These are phyloP conservation scores for Ophiostoma montium DNA, from an alignment of 2,329 filamentous ascomycete genomes.

Conservation along the genomic window DNA sequence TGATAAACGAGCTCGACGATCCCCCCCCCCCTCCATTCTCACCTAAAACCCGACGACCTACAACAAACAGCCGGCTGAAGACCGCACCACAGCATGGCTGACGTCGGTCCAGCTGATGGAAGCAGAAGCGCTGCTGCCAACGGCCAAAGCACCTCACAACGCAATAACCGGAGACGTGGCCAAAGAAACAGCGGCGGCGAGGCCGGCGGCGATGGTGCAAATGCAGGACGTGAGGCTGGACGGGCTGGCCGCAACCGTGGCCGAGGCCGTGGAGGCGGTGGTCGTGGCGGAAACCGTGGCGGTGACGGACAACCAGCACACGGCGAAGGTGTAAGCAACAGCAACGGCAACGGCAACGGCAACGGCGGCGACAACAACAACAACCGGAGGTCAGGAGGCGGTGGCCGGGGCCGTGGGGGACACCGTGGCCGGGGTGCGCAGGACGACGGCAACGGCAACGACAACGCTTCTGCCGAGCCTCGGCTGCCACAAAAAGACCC, in stretches of 20 bases:
- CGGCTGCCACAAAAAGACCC: constrained; percentile 2
- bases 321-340: background rate
- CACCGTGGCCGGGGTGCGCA: constrained; percentile 21
- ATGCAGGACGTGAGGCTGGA: constrained; percentile 22
- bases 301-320: background rate
- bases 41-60: background rate
- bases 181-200: background rate
- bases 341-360: background rate
- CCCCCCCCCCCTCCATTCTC: background rate
- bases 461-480: constrained; percentile 1
- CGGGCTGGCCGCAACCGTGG: constrained; percentile 21
- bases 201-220: background rate
- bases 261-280: constrained; percentile 9
- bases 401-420: constrained; percentile 14
- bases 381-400: background rate
- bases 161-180: background rate
- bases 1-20: background rate
- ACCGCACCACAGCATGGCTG: background rate
- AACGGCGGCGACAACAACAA: background rate
- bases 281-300: constrained; percentile 17
- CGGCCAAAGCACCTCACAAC: background rate
- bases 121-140: background rate
- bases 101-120: background rate
- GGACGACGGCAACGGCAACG: constrained; percentile 18
- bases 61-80: background rate